Conservation (phyloP, 2,329 filamentous ascomycete genomes). For the Zopfia rhizophila region DNA sequence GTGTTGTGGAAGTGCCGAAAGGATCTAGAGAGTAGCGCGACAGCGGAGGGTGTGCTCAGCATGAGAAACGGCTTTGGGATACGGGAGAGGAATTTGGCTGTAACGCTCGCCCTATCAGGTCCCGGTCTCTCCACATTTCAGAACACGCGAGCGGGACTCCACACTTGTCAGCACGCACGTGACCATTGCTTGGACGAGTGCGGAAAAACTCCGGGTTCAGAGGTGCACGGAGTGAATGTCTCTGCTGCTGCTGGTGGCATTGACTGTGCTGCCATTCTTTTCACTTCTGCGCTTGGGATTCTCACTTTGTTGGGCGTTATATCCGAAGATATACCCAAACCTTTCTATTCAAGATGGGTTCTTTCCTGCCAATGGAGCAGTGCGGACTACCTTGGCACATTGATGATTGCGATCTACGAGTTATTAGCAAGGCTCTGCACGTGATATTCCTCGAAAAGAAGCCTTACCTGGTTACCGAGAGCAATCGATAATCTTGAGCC, state of each 20-base stretch:
- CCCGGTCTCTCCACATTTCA: slow-evolving; percentile 27
- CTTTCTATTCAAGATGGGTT: too few relatives aligned
- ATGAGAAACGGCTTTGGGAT: slow-evolving; percentile 5
- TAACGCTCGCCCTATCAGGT: slow-evolving; percentile 19
- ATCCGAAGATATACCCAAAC: too few relatives aligned
- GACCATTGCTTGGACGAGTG: too few relatives aligned
- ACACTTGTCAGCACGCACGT: slow-evolving; percentile 28
- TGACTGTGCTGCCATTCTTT: too few relatives aligned
- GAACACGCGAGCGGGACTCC: slow-evolving; percentile 30
- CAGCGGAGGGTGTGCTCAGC: neutral
- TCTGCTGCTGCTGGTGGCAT: too few relatives aligned
- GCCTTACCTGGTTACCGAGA: slow-evolving; percentile 50
- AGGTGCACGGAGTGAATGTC: too few relatives aligned
- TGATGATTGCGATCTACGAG: slow-evolving; percentile 47
- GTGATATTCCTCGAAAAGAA: neutral
- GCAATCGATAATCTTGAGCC: slow-evolving; percentile 50
- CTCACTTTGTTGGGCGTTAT: too few relatives aligned
- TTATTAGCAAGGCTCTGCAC: slow-evolving; percentile 6
- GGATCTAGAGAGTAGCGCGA: slow-evolving; percentile 10
- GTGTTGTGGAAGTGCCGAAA: slow-evolving; percentile 17
- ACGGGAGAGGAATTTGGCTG: slow-evolving; percentile 10
- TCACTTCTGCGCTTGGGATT: too few relatives aligned
- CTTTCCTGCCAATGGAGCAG: too few relatives aligned
- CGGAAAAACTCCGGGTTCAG: too few relatives aligned
- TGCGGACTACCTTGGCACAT: slow-evolving; percentile 40